A percentile compares a stretch with the other conserved stretches of the same genome.
Evolutionary conservation across 2,329 filamentous ascomycete species (phyloP).

Genomic region (Penicillium digitatum): DNA sequence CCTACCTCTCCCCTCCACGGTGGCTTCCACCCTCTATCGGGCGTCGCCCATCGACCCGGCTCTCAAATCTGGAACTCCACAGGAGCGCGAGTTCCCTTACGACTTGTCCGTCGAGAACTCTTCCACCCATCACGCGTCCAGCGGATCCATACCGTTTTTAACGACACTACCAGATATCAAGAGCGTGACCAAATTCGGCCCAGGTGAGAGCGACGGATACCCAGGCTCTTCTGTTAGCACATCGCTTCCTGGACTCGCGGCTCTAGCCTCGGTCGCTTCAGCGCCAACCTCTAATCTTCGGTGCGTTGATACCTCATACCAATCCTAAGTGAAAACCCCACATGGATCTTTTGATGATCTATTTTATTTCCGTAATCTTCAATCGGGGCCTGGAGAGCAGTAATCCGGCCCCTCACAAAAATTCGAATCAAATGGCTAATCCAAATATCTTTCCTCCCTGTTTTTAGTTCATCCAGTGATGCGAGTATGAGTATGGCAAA

Average conservation of each 20-base stretch:
- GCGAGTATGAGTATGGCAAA: conserved; percentile 52
- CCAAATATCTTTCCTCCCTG: background rate
- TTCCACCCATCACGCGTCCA: conserved; percentile 46
- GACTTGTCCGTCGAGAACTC: conserved; percentile 48
- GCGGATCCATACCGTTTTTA: conserved; percentile 48
- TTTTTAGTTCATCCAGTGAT: conserved; percentile 41
- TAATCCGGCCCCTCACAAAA: conserved; percentile 11
- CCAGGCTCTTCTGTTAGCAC: conserved; percentile 34
- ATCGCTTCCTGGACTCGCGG: conserved; percentile 56
- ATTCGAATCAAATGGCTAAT: conserved; percentile 21
- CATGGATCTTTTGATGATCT: background rate
- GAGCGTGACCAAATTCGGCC: conserved; percentile 29
- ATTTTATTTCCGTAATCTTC: conserved; percentile 1
- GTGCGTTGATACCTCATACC: conserved; percentile 36
- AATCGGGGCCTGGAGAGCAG: background rate
- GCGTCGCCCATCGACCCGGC: conserved; percentile 55
- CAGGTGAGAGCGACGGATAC: conserved; percentile 27
- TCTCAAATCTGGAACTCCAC: conserved; percentile 46
- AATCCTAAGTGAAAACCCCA: background rate
- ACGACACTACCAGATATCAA: conserved; percentile 32
- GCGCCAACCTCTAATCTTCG: conserved; percentile 51
- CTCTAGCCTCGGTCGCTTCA: conserved; percentile 57
- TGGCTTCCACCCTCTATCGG: conserved; percentile 57
- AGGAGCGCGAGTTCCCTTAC: conserved; percentile 35
- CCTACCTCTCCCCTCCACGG: conserved; percentile 54